Conservation (phyloP, 176 grass and related monocot species). For the Triticum monococcum region DNA sequence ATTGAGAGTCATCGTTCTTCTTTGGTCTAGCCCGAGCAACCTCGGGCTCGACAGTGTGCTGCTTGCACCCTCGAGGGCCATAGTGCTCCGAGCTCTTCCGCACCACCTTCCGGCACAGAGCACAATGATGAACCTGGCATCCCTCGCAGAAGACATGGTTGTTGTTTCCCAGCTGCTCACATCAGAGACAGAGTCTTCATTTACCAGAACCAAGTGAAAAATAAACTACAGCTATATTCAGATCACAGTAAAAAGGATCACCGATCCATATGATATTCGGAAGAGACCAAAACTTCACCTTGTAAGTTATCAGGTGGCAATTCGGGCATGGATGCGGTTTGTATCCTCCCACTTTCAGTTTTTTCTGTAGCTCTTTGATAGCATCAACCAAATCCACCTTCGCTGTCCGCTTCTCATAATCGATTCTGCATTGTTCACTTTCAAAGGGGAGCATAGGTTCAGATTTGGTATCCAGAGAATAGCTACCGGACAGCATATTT, state of each 20-base stretch:
- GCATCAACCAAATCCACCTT: not conserved
- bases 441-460: not conserved
- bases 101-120: constrained; percentile 46
- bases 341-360: not conserved
- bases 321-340: constrained; percentile 5
- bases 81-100: constrained; percentile 48
- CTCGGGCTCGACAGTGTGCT: constrained; percentile 35
- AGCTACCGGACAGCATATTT: not conserved
- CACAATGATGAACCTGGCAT: constrained; percentile 55
- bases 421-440: constrained; percentile 30
- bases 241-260: not conserved
- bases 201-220: not conserved
- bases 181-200: not conserved
- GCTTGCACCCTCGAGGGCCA: constrained; percentile 49
- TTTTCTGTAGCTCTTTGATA: not conserved
- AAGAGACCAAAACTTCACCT: constrained; percentile 21
- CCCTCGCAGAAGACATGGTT: constrained; percentile 53
- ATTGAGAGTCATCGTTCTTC: not conserved
- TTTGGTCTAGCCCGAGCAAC: not conserved
- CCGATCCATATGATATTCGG: not conserved
- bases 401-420: not conserved
- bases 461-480: not conserved
- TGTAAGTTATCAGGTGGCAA: constrained; percentile 32
- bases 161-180: constrained; percentile 61
- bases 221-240: not conserved